Evolutionary conservation across 305 asterid species (phyloP), one percentile per base, ranked within the genome.

Genomic region (Rubia peregrina): DNA sequence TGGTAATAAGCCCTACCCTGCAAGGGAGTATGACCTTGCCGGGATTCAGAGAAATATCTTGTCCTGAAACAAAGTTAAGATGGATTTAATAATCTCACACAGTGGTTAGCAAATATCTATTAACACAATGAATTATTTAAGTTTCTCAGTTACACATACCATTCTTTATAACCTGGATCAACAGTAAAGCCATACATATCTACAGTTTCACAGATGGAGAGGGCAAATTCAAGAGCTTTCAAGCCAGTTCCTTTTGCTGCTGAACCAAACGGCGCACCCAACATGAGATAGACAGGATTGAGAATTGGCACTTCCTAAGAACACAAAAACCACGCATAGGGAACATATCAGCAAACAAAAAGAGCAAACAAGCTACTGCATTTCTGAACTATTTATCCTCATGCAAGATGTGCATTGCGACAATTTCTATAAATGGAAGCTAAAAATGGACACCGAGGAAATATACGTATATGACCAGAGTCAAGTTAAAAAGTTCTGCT

Each of bases 181-280:
- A 94, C 99, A 67, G 99, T 94, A 81, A 91, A 94, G 73, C 99
- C 99, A 80, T 91, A 94, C 96, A 94, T 94, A 73, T 94, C 95
- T 65, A 91, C 98, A 73, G 90, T 84, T 68, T 91, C 95, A 75
- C 98, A 94, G 22, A 89, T 76, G 89, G 98, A 94, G 79, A 94
- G 97, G 65, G 99, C 97, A 60, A 94, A 94, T 77, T 94, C 99
- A 80, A 94, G 98, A 77, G 99, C 98, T 89, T 94, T 94, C 78
- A 94, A 83, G 70, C 99, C 99, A 17, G 98, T 91, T 76, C 98
- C 98, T 86, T 94, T 94, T 57, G 99, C 99, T 70, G 99, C 96
- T 70, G 99, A 91, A 75, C 99, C 99, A 79, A 94, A 94, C 71
- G 98, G 91, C 67, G 99, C 90, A 71, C 98, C 98, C 79, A 86